Evolutionary conservation across 2,329 filamentous ascomycete genomes (phyloP).

Genomic region (Fusarium succisae): DNA sequence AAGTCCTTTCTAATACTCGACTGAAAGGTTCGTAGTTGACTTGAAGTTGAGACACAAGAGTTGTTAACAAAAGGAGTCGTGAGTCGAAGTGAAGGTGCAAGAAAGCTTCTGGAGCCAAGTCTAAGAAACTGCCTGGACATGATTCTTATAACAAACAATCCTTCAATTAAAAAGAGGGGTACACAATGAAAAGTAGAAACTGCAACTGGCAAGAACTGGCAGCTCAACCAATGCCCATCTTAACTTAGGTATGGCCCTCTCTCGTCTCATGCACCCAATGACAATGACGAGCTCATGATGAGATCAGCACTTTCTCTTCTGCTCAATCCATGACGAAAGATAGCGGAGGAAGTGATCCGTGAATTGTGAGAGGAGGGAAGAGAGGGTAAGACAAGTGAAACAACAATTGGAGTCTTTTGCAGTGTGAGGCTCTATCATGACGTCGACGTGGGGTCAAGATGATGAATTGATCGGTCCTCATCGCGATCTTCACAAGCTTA

Average conservation of each 20-base stretch:
- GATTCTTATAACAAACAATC: conserved; percentile 14
- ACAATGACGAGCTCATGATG: conserved; percentile 22
- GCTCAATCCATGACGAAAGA: conserved; percentile 35
- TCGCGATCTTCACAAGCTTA: conserved; percentile 15
- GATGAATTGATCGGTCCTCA: conserved; percentile 24
- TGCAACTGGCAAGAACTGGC: not conserved
- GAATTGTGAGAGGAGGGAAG: not conserved
- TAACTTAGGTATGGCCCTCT: conserved; percentile 7
- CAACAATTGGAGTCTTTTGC: conserved; percentile 19
- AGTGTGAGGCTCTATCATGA: conserved; percentile 19
- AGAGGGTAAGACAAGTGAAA: not conserved
- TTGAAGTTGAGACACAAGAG: not conserved
- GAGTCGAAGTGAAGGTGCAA: conserved; percentile 1
- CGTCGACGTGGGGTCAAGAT: conserved; percentile 38
- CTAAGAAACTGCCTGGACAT: conserved; percentile 19
- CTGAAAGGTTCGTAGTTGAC: conserved; percentile 5
- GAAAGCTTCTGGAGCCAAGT: conserved; percentile 5
- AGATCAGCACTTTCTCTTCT: conserved; percentile 1
- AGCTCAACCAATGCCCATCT: conserved; percentile 18
- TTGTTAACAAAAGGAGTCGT: not conserved
- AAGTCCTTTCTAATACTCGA: not conserved
- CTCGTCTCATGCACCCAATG: conserved; percentile 3
- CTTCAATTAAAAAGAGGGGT: not conserved
- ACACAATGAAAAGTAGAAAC: not conserved
- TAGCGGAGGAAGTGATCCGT: conserved; percentile 32